Evolutionary conservation across 2,329 filamentous ascomycete genomes (phyloP).

Genomic region (Thielaviopsis musarum): DNA sequence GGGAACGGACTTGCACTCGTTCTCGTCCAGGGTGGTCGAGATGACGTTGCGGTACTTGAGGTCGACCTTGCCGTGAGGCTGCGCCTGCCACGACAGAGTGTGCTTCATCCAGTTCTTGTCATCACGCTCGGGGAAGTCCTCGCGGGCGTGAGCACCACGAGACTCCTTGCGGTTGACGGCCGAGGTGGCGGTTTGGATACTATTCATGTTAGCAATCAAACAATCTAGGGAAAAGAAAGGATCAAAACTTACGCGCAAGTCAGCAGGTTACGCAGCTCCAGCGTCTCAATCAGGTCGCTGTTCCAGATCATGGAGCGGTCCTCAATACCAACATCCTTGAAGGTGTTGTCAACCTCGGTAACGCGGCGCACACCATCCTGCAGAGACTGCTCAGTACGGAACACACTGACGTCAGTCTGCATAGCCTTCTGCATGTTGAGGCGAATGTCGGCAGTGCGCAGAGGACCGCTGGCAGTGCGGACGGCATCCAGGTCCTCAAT

Average conservation of each 20-base stretch:
- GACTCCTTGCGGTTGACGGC: conserved; percentile 94
- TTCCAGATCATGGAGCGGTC: conserved; percentile 99
- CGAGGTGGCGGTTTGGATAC: conserved; percentile 75
- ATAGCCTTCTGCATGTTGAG: conserved; percentile 94
- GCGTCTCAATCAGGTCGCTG: conserved; percentile 87
- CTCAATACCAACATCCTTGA: conserved; percentile 78
- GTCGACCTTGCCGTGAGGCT: conserved; percentile 73
- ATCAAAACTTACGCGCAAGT: conserved; percentile 69
- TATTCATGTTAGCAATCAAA: conserved; percentile 19
- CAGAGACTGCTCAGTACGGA: conserved; percentile 84
- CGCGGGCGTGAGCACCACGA: conserved; percentile 88
- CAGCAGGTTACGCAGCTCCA: conserved; percentile 86
- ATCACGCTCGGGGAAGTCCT: conserved; percentile 91
- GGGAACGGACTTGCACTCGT: conserved; percentile 88
- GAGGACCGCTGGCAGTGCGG: conserved; percentile 68
- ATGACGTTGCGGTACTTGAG: conserved; percentile 75
- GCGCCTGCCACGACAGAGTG: conserved; percentile 89
- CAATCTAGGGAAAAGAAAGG: neutral
- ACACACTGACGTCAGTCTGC: conserved; percentile 93
- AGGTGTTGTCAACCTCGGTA: conserved; percentile 64
- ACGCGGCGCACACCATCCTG: conserved; percentile 88
- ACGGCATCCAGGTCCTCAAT: conserved; percentile 76
- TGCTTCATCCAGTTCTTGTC: conserved; percentile 99
- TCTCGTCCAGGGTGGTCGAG: conserved; percentile 73
- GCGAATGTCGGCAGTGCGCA: conserved; percentile 76